phyloP scores from a whole-genome alignment of 352 stramenopile species.

The Phytopythium kandeliae region DNA sequence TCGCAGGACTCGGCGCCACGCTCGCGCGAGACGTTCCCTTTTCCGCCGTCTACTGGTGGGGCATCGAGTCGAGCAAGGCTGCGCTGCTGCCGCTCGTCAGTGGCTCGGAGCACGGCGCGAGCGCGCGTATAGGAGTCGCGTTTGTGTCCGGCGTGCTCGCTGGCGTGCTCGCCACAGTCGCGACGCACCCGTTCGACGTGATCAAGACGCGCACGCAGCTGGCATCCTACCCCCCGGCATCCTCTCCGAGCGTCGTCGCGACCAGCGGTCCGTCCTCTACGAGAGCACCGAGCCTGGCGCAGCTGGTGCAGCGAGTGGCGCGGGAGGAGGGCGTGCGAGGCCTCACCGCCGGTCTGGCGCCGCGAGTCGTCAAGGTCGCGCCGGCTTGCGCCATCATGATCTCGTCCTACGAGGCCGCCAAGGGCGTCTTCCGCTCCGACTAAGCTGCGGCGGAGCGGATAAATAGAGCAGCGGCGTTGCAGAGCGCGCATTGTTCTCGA shows the following conservation, averaged over 20 bases:
- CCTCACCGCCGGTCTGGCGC: constrained; percentile 39
- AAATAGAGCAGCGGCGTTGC: background rate
- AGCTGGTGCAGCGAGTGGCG: constrained; percentile 51
- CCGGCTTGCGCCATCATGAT: constrained; percentile 82
- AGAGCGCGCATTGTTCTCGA: too few species aligned
- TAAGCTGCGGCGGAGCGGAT: too few species aligned
- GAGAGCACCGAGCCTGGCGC: constrained; percentile 17
- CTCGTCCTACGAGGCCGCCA: constrained; percentile 61
- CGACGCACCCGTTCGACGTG: constrained; percentile 95
- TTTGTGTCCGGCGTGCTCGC: constrained; percentile 82
- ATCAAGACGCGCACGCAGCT: constrained; percentile 91
- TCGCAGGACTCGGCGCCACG: constrained; percentile 81
- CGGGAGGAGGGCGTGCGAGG: constrained; percentile 30
- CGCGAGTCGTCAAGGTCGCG: constrained; percentile 64
- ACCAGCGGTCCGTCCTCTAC: background rate
- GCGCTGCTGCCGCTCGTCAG: constrained; percentile 26
- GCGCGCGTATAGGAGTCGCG: constrained; percentile 42
- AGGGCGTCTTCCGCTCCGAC: constrained; percentile 44
- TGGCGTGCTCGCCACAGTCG: constrained; percentile 80
- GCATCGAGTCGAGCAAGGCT: constrained; percentile 83
- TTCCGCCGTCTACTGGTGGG: constrained; percentile 91
- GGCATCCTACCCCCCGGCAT: constrained; percentile 34
- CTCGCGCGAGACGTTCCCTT: constrained; percentile 95
- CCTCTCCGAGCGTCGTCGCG: constrained; percentile 2
- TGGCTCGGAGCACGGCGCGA: constrained; percentile 10